Conservation (phyloP, 805 yeast species). For the Wickerhamomyces sydowiorum region DNA sequence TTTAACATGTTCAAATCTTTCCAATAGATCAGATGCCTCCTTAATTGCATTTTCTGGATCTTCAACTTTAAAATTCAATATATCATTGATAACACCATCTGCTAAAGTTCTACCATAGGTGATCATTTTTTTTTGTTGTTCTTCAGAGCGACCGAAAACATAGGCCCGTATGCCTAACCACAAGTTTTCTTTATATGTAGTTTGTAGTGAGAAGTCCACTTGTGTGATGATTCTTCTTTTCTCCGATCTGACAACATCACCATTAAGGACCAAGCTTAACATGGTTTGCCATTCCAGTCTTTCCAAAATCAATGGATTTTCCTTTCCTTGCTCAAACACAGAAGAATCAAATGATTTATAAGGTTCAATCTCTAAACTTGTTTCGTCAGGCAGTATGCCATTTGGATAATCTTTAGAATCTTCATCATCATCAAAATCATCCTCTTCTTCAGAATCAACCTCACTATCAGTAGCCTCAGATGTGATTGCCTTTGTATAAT, state of each 20-base stretch:
- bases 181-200: slow-evolving; percentile 60
- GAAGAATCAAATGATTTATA: slow-evolving; percentile 18
- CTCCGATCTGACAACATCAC: slow-evolving; percentile 90
- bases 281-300: slow-evolving; percentile 95
- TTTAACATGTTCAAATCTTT: slow-evolving; percentile 60
- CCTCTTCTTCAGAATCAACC: slow-evolving; percentile 25
- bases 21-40: slow-evolving; percentile 53
- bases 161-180: slow-evolving; percentile 90
- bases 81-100: slow-evolving; percentile 65
- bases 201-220: slow-evolving; percentile 42
- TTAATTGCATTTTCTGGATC: slow-evolving; percentile 37
- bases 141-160: slow-evolving; percentile 71
- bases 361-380: slow-evolving; percentile 44
- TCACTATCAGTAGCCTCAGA: slow-evolving; percentile 32
- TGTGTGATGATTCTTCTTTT: slow-evolving; percentile 67
- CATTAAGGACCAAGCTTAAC: slow-evolving; percentile 85
- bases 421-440: slow-evolving; percentile 23
- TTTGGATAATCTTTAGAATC: slow-evolving; percentile 11
- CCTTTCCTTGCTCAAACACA: slow-evolving; percentile 14
- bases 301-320: slow-evolving; percentile 47
- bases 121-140: slow-evolving; percentile 68
- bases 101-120: slow-evolving; percentile 66
- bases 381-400: slow-evolving; percentile 32
- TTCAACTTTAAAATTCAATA: slow-evolving; percentile 55
- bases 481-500: slow-evolving; percentile 62